Base-by-base conservation (phyloP, 257 asterid species). In the Penstemon barbatus region DNA sequence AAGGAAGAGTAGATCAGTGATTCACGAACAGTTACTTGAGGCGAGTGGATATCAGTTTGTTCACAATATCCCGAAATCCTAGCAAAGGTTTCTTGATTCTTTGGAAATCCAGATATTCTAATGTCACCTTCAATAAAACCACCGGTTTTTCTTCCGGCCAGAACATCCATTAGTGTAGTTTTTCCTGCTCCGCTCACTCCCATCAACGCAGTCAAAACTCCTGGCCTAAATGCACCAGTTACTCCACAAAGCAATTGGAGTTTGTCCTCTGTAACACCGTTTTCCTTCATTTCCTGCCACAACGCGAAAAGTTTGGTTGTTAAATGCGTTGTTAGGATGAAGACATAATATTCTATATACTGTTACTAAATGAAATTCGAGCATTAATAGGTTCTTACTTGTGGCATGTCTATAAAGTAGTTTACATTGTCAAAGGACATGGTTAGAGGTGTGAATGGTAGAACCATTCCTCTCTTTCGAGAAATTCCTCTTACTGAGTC, bases 111-210 rank as follows among this genome's bases (percentile, higher is more conserved):
- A 0, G 94, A 86, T 50, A 89, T 89, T 70, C 81, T 75, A 25
- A 86, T 78, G 41, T 89, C 89, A 4, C 96, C 94, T 71, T 86
- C 91, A 0, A 83, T 81, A 48, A 83, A 84, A 37, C 94, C 96
- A 33, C 91, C 91, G 0, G 89, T 84, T 79, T 89, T 89, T 55
- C 96, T 72, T 6, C 96, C 94, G 0, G 94, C 91, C 19, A 89
- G 74, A 61, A 86, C 96, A 54, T 88, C 96, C 93, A 88, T 86
- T 8, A 88, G 73, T 3, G 93, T 88, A 0, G 96, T 89, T 71
- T 89, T 89, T 51, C 94, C 91, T 6, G 91, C 91, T 60, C 94
- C 96, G 43, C 94, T 89, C 25, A 84, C 75, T 75, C 96, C 96
- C 94, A 89, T 89, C 69, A 89, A 67, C 33, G 91, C 96, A 8